Evolutionary conservation across 2,329 filamentous ascomycete species (phyloP).

Genomic region (Xylariales sp.): DNA sequence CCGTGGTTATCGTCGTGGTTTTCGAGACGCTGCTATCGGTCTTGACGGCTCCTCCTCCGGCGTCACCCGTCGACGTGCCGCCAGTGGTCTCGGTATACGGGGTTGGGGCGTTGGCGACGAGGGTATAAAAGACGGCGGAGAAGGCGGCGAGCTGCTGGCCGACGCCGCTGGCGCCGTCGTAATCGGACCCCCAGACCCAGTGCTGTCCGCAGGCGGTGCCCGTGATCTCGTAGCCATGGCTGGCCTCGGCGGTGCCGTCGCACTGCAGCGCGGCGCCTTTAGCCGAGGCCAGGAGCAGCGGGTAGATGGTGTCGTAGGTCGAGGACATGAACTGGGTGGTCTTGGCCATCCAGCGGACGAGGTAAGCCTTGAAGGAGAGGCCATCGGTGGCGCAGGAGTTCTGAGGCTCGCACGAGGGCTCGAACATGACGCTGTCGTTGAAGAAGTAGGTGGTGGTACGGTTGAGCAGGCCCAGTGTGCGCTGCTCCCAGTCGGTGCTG

Average conservation of each 20-base stretch:
- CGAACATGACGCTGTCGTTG: constrained; percentile 44
- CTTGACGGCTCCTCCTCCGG: constrained; percentile 17
- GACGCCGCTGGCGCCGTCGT: constrained; percentile 46
- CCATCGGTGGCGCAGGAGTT: constrained; percentile 25
- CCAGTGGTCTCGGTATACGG: constrained; percentile 16
- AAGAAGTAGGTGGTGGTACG: constrained; percentile 37
- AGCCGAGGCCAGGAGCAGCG: constrained; percentile 21
- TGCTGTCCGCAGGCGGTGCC: constrained; percentile 46
- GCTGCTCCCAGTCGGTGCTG: constrained; percentile 37
- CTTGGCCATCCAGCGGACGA: constrained; percentile 43
- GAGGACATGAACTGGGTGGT: constrained; percentile 25
- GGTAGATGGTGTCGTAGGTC: constrained; percentile 16
- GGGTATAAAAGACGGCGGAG: constrained; percentile 41
- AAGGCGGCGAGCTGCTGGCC: constrained; percentile 53
- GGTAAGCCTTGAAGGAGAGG: constrained; percentile 33
- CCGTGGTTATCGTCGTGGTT: constrained; percentile 19
- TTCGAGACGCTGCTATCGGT: constrained; percentile 16
- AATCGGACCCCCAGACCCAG: constrained; percentile 40
- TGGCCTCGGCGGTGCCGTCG: constrained; percentile 11
- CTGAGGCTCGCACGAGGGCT: constrained; percentile 50
- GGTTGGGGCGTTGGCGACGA: constrained; percentile 24
- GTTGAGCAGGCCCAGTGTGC: constrained; percentile 40
- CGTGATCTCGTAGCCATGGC: constrained; percentile 13
- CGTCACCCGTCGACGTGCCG: constrained; percentile 20
- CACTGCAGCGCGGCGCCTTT: constrained; percentile 32